Percentiles rank a stretch among this genome's conserved stretches.
Evolutionary conservation across 495 filamentous ascomycete genomes (phyloP).

Genomic region (Talaromyces stipitatus): DNA sequence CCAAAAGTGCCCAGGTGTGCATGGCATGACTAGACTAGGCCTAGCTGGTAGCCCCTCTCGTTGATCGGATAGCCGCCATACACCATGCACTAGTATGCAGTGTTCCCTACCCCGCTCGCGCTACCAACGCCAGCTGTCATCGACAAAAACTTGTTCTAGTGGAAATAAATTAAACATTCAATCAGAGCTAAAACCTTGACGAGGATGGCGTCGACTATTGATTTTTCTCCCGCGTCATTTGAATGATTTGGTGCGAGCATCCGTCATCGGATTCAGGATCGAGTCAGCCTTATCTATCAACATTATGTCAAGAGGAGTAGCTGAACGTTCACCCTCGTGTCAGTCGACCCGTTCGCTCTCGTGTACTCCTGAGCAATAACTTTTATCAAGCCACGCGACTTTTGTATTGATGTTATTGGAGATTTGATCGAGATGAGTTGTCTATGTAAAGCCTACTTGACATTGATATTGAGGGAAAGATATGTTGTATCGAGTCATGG

Average conservation of each 20-base stretch:
- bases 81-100: not conserved
- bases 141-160: not conserved
- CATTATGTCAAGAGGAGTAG: not conserved
- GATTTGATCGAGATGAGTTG: not conserved
- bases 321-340: not conserved
- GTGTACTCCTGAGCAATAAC: not conserved
- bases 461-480: not conserved
- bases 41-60: not conserved
- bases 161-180: not conserved
- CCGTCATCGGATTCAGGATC: not conserved
- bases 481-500: not conserved
- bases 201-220: not conserved
- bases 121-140: not conserved
- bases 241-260: not conserved
- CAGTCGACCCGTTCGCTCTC: not conserved
- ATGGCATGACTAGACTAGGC: not conserved
- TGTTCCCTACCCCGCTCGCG: slow-evolving; percentile 2
- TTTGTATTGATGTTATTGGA: not conserved
- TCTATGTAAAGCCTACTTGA: not conserved
- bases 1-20: too few species aligned
- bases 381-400: slow-evolving; percentile 1
- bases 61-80: slow-evolving; percentile 4
- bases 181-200: not conserved
- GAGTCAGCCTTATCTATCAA: not conserved
- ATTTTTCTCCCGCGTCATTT: not conserved